Evolutionary conservation across 1,139 yeast species (phyloP).

Genomic region (Maudiozyma humilis): DNA sequence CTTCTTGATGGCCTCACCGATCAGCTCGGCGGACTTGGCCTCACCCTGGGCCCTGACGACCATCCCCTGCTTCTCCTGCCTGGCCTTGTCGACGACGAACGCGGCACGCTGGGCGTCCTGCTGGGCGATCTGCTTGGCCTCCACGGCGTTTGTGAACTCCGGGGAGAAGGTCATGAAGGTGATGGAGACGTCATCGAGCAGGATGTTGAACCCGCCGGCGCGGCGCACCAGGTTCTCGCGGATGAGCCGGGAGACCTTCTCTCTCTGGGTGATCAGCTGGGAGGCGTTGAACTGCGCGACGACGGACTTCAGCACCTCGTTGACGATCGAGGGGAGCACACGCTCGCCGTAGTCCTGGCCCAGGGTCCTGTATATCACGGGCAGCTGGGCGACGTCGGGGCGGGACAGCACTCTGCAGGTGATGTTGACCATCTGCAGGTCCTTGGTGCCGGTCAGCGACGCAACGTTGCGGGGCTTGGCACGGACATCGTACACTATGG

Average conservation of each 20-base stretch:
- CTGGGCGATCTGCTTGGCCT: constrained; percentile 97
- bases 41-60: constrained; percentile 98
- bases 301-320: constrained; percentile 91
- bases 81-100: constrained; percentile 90
- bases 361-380: constrained; percentile 79
- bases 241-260: constrained; percentile 82
- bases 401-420: constrained; percentile 93
- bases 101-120: constrained; percentile 99
- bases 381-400: constrained; percentile 73
- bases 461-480: constrained; percentile 97
- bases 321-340: constrained; percentile 91
- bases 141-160: constrained; percentile 95
- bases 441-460: constrained; percentile 96
- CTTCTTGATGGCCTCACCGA: constrained; percentile 97
- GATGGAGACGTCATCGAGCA: constrained; percentile 89
- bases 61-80: constrained; percentile 93
- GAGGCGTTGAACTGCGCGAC: constrained; percentile 98
- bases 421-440: constrained; percentile 96
- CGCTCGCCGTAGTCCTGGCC: constrained; percentile 95
- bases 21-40: constrained; percentile 94
- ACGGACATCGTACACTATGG: constrained; percentile 86
- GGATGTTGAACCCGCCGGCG: constrained; percentile 79
- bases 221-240: constrained; percentile 87
- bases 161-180: constrained; percentile 97
- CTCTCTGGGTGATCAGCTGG: constrained; percentile 96